Conservation (phyloP, 352 stramenopile species). For the Globisporangium cederbergense region DNA sequence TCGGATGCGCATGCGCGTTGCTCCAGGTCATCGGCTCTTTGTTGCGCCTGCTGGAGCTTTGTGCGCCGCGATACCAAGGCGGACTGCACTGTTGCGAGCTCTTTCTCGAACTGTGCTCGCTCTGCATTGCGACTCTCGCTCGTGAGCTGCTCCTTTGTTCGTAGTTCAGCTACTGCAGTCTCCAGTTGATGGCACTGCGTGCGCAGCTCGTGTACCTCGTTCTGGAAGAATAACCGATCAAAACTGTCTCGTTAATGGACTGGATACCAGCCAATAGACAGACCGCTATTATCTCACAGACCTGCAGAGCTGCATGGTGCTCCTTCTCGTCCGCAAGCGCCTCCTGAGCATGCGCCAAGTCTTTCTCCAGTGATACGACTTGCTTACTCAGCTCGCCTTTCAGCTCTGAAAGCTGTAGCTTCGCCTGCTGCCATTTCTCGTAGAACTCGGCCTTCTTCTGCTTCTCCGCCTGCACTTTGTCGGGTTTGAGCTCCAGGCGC, state of each 20-base stretch:
- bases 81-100: constrained; percentile 16
- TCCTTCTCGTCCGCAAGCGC: constrained; percentile 17
- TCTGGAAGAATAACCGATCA: constrained; percentile 11
- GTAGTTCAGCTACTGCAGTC: constrained; percentile 22
- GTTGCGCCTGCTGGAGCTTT: constrained; percentile 6
- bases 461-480: constrained; percentile 15
- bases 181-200: constrained; percentile 24
- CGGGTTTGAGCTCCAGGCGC: constrained; percentile 23
- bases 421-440: constrained; percentile 25
- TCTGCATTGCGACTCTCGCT: constrained; percentile 28
- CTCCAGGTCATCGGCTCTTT: neutral
- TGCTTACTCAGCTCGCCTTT: constrained; percentile 24
- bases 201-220: constrained; percentile 17
- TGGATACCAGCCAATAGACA: neutral
- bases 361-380: constrained; percentile 24
- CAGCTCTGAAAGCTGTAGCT: constrained; percentile 23
- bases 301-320: constrained; percentile 21
- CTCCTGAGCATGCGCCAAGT: constrained; percentile 20
- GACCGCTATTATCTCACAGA: neutral
- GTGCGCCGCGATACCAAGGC: constrained; percentile 19
- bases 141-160: constrained; percentile 20
- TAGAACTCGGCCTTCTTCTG: constrained; percentile 15
- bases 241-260: neutral
- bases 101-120: constrained; percentile 25
- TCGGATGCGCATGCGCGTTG: constrained; percentile 7